These are phyloP conservation scores for Cicer pinnatifidum DNA, from an alignment of 306 rosid species.

Conservation along the genomic window DNA sequence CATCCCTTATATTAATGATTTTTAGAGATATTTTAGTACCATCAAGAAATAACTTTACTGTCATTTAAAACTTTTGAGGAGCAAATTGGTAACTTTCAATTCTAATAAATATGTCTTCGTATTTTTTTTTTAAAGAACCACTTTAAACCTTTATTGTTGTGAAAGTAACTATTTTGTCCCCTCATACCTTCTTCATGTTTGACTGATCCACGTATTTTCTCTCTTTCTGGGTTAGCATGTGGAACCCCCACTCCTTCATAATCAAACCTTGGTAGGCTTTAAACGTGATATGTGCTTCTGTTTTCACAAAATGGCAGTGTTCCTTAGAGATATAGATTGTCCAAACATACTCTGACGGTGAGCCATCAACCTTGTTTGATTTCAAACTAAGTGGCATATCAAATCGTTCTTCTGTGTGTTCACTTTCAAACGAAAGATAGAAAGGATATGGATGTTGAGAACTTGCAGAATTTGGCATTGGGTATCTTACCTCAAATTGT, in stretches of 20 bases:
- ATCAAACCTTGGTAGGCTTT: constrained; percentile 1
- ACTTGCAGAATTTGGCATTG: background rate
- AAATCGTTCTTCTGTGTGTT: background rate
- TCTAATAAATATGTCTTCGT: no score
- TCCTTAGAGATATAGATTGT: constrained; percentile 13
- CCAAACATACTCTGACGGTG: background rate
- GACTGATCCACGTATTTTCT: no score
- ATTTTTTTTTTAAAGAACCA: no score
- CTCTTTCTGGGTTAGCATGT: background rate
- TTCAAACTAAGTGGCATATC: background rate
- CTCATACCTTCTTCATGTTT: no score
- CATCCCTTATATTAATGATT: no score
- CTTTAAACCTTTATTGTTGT: no score
- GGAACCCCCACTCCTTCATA: constrained; percentile 6
- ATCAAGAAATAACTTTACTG: no score
- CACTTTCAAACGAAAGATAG: constrained; percentile 37
- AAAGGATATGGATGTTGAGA: constrained; percentile 2
- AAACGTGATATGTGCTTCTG: constrained; percentile 6
- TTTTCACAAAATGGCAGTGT: constrained; percentile 37
- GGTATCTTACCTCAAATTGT: background rate
- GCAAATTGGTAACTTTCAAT: no score
- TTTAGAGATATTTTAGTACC: no score
- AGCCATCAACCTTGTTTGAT: background rate
- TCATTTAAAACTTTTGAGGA: no score
- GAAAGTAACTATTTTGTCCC: no score